Conservation (phyloP, 2,329 filamentous ascomycete species). For the Ramularia collo-cygni region DNA sequence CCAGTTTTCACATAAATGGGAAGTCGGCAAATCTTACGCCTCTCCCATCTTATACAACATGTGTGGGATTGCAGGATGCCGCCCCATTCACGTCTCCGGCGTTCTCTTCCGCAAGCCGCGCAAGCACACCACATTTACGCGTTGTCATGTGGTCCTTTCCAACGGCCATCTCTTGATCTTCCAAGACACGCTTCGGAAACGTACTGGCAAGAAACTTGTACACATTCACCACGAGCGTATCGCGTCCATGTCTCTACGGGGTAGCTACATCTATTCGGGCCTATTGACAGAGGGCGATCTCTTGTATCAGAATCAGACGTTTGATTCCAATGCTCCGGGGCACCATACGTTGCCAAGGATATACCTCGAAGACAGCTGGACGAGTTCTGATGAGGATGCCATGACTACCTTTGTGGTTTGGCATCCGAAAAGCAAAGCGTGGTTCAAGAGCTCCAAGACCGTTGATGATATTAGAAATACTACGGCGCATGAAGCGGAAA, state of each 20-base stretch:
- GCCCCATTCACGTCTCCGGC: slow-evolving; percentile 56
- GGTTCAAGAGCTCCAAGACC: slow-evolving; percentile 40
- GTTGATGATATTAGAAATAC: slow-evolving; percentile 26
- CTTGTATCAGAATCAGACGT: slow-evolving; percentile 57
- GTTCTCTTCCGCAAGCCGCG: slow-evolving; percentile 58
- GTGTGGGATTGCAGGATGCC: slow-evolving; percentile 57
- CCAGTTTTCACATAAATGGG: slow-evolving; percentile 62
- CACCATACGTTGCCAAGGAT: slow-evolving; percentile 53
- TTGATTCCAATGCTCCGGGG: slow-evolving; percentile 56
- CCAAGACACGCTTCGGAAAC: slow-evolving; percentile 50
- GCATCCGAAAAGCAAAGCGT: slow-evolving; percentile 52
- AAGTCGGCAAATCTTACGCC: slow-evolving; percentile 57
- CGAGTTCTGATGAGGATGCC: slow-evolving; percentile 56
- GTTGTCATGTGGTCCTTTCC: slow-evolving; percentile 54
- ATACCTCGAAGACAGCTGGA: slow-evolving; percentile 56
- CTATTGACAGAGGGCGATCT: slow-evolving; percentile 56
- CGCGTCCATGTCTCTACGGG: slow-evolving; percentile 51
- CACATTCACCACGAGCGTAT: slow-evolving; percentile 59
- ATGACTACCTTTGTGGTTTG: slow-evolving; percentile 62
- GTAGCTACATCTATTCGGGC: slow-evolving; percentile 61
- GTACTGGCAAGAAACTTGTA: slow-evolving; percentile 48
- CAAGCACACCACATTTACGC: slow-evolving; percentile 54
- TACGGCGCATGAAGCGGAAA: slow-evolving; percentile 6
- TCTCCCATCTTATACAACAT: slow-evolving; percentile 60
- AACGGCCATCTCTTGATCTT: slow-evolving; percentile 57